Evolutionary conservation across 345 rosid genomes (phyloP), one percentile per base, ranked within the genome.

Genomic region (Aethionema arabicum): DNA sequence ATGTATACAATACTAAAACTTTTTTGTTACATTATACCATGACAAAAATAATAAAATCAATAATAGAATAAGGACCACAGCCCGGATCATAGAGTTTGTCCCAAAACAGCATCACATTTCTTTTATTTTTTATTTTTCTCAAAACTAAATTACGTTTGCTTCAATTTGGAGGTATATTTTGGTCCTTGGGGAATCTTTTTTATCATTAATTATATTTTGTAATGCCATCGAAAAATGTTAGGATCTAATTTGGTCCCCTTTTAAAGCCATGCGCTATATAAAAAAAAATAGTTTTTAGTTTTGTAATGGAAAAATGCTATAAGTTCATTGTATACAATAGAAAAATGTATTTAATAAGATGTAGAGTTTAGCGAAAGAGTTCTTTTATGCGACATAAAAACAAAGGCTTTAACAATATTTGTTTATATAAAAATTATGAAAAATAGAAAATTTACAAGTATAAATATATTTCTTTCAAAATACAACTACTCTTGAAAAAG

Each of bases 71-170:
- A 61, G 73, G 73, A 68, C 67, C 73, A 68, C 6, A 52, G 14
- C 27, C 8, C 53, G 61, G 56, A 44, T 60, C 47, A 33, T 68
- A 68, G 55, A 53, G 61, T 68, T 60, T 68, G 66, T 68, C 73
- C 32, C 73, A 60, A 44, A 56, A 60, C 67, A 60, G 55, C 65
- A 45, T 67, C 65, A 5, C 48, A 21, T 37, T 29, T 12, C 13
- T 57, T 59, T 11, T 32, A 13, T 9, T 2, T 16, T 11, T 0
- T 41, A 32, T 27, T 35, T 44, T 30, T 11, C 39, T 4, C 38
- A 35, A 35, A 35, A 35, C 38, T 8, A 30, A 21, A 39, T 58
- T 49, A 67, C 29, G 21, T 59, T 35, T 59, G 5, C 27, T 38
- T 51, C 72, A 35, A 42, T 15, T 51, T 58, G 61, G 53, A 37